A percentile compares a stretch with the other conserved stretches of the same genome.
phyloP scores from a whole-genome alignment of 2,329 filamentous ascomycete species.

The Aspergillus tamarii region DNA sequence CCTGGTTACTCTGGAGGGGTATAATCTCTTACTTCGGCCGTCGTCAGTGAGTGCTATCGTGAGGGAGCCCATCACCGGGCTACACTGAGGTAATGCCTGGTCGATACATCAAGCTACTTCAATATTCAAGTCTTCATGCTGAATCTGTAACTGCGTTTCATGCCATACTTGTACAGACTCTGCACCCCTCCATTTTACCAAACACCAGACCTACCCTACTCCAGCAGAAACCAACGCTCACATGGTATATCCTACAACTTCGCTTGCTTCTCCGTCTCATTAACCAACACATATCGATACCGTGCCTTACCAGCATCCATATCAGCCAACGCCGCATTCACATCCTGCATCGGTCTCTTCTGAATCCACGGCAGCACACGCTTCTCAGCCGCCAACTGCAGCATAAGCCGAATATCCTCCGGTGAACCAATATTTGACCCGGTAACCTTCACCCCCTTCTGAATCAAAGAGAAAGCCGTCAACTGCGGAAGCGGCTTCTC shows the following conservation, averaged over 20 bases:
- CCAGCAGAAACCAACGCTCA: too few relatives aligned
- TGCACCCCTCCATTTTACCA: too few relatives aligned
- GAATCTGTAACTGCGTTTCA: not conserved
- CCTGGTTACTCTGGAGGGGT: not conserved
- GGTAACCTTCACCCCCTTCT: constrained; percentile 57
- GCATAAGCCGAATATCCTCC: constrained; percentile 48
- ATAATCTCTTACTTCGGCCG: not conserved
- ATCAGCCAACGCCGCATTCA: constrained; percentile 48
- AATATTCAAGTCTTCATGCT: not conserved
- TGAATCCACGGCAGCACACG: constrained; percentile 48
- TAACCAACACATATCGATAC: constrained; percentile 52
- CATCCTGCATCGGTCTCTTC: constrained; percentile 45
- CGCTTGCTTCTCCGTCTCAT: constrained; percentile 33
- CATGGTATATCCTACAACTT: constrained; percentile 29
- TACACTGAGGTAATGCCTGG: not conserved
- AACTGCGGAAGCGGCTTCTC: constrained; percentile 61
- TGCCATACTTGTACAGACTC: too few relatives aligned
- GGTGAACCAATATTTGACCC: constrained; percentile 52
- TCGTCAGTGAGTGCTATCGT: not conserved
- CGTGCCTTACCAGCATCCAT: constrained; percentile 51
- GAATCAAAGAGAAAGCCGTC: constrained; percentile 61
- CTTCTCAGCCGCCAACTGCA: constrained; percentile 47
- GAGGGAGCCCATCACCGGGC: not conserved
- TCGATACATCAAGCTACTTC: not conserved
- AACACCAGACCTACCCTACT: too few relatives aligned